phyloP scores from a whole-genome alignment of 306 rosid species.

The Fagus crenata region DNA sequence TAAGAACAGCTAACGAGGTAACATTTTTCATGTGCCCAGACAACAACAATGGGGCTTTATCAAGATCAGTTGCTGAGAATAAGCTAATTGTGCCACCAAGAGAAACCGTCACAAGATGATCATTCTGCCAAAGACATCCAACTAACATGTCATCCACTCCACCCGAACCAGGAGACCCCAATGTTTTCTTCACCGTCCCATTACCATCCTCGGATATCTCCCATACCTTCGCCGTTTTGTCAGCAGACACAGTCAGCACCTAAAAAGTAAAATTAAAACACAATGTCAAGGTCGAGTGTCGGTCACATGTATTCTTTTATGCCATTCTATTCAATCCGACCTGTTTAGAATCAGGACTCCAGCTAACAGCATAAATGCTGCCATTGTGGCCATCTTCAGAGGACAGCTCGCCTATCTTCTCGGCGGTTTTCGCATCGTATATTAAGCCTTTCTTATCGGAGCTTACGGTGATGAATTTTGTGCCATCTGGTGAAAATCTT shows the following conservation, averaged over 20 bases:
- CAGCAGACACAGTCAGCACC: slow-evolving; percentile 96
- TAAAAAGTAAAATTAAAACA: slow-evolving; percentile 26
- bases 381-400: slow-evolving; percentile 91
- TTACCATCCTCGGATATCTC: slow-evolving; percentile 71
- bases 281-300: not conserved
- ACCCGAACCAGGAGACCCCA: slow-evolving; percentile 70
- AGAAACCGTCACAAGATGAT: slow-evolving; percentile 78
- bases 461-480: slow-evolving; percentile 75
- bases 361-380: slow-evolving; percentile 90
- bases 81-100: slow-evolving; percentile 83
- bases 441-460: slow-evolving; percentile 87
- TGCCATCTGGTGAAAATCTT: slow-evolving; percentile 94
- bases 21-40: slow-evolving; percentile 94
- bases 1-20: slow-evolving; percentile 73
- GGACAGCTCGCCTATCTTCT: slow-evolving; percentile 83
- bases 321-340: slow-evolving; percentile 30
- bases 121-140: slow-evolving; percentile 87
- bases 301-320: too few species aligned
- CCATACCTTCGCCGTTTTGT: slow-evolving; percentile 92
- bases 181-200: slow-evolving; percentile 74
- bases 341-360: slow-evolving; percentile 96
- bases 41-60: slow-evolving; percentile 65
- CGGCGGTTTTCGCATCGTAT: slow-evolving; percentile 80
- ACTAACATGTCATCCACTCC: slow-evolving; percentile 96
- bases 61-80: slow-evolving; percentile 74